Evolutionary conservation across 2,329 filamentous ascomycete genomes (phyloP).

Genomic region (Colletotrichum euphorbiae): DNA sequence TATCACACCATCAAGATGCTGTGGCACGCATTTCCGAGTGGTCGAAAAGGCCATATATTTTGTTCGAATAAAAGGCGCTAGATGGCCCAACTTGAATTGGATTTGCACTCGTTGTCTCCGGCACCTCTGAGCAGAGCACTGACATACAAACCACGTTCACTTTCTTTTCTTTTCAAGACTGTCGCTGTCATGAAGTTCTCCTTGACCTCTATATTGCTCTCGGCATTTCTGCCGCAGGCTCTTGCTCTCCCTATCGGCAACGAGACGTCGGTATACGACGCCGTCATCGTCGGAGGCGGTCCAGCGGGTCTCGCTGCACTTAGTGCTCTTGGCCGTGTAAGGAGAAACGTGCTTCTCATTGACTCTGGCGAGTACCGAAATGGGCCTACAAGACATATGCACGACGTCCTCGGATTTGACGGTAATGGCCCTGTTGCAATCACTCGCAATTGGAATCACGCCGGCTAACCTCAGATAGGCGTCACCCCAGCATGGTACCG

Average conservation of each 20-base stretch:
- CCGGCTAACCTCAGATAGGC: constrained; percentile 50
- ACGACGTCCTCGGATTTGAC: constrained; percentile 71
- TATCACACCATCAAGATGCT: constrained; percentile 27
- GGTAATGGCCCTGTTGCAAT: constrained; percentile 51
- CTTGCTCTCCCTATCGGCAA: constrained; percentile 19
- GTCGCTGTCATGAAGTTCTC: constrained; percentile 16
- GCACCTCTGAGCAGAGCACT: not conserved
- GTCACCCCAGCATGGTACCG: constrained; percentile 67
- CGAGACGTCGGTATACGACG: constrained; percentile 57
- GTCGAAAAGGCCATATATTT: not conserved
- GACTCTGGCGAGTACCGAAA: constrained; percentile 71
- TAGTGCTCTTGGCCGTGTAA: constrained; percentile 69
- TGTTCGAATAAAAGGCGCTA: not conserved
- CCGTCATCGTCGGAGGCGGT: constrained; percentile 68
- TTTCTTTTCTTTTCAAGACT: not conserved
- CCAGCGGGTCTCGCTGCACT: constrained; percentile 65
- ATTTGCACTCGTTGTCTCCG: not conserved
- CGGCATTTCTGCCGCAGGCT: constrained; percentile 8
- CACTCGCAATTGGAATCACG: not conserved
- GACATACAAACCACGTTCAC: not conserved
- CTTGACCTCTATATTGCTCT: constrained; percentile 17
- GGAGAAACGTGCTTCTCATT: constrained; percentile 65
- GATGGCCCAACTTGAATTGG: not conserved
- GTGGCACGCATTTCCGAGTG: constrained; percentile 15
- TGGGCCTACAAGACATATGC: constrained; percentile 66